Percentiles rank a stretch among this genome's conserved stretches.
Conservation (phyloP, 1,139 yeast species). For the Tardiomyces digboiensis region DNA sequence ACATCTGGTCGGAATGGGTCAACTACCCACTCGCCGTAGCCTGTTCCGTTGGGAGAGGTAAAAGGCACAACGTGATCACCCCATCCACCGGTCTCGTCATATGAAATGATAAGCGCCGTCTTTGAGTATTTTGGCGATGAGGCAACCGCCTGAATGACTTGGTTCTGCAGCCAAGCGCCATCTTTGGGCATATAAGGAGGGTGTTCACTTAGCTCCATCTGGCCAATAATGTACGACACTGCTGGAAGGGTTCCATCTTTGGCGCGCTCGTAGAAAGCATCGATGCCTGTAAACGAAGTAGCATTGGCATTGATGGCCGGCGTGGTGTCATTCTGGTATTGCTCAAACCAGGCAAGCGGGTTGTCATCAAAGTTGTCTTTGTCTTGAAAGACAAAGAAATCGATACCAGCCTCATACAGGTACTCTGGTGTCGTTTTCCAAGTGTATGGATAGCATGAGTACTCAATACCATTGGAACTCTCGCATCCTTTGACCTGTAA, state of each 20-base stretch:
- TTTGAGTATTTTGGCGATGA: slow-evolving; percentile 15
- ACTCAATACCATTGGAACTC: slow-evolving; percentile 8
- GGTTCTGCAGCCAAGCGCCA: slow-evolving; percentile 19
- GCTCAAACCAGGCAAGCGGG: slow-evolving; percentile 16
- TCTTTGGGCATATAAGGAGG: slow-evolving; percentile 16
- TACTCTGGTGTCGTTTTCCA: slow-evolving; percentile 20
- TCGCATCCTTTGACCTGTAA: slow-evolving; percentile 13
- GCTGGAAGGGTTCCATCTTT: slow-evolving; percentile 17
- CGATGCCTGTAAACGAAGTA: slow-evolving; percentile 14
- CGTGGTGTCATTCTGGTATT: slow-evolving; percentile 10
- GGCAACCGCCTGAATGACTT: slow-evolving; percentile 15
- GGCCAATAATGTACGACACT: slow-evolving; percentile 19
- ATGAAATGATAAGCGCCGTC: slow-evolving; percentile 17
- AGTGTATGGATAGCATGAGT: slow-evolving; percentile 16
- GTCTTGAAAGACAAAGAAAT: slow-evolving; percentile 19
- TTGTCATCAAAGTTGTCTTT: slow-evolving; percentile 18
- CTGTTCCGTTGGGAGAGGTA: slow-evolving; percentile 16
- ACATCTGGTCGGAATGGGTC: slow-evolving; percentile 9
- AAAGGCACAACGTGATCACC: slow-evolving; percentile 19
- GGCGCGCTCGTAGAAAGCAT: slow-evolving; percentile 13
- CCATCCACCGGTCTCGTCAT: slow-evolving; percentile 22
- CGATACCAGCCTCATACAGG: slow-evolving; percentile 14
- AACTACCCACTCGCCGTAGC: slow-evolving; percentile 15
- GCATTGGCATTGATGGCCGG: slow-evolving; percentile 13
- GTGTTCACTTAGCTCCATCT: slow-evolving; percentile 18